Evolutionary conservation across 2,329 filamentous ascomycete species (phyloP).

Genomic region (Epichloe gansuensis): DNA sequence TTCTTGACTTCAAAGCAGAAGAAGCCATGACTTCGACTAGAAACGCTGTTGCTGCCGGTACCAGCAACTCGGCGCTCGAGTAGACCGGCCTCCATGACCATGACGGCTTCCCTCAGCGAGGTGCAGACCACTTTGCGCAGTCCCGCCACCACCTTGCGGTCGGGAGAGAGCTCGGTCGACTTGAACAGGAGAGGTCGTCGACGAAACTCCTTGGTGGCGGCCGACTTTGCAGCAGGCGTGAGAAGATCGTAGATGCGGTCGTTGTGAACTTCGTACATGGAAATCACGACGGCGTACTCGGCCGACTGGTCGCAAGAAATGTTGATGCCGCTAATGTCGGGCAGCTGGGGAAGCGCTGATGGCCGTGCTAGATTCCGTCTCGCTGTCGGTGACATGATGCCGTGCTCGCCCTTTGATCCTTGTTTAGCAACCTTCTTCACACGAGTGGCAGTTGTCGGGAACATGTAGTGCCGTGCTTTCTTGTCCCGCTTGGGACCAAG

Average conservation of each 20-base stretch:
- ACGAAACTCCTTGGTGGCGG: conserved; percentile 53
- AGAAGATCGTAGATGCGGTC: conserved; percentile 93
- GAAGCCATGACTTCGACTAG: conserved; percentile 88
- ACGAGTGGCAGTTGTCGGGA: conserved; percentile 31
- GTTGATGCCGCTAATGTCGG: conserved; percentile 58
- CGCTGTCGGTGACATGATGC: conserved; percentile 32
- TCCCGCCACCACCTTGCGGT: conserved; percentile 89
- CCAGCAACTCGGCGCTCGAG: conserved; percentile 78
- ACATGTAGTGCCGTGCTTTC: conserved; percentile 23
- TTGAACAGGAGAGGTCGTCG: conserved; percentile 87
- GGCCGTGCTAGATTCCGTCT: conserved; percentile 54
- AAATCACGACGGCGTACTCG: conserved; percentile 80
- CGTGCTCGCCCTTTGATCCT: conserved; percentile 37
- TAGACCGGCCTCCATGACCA: conserved; percentile 80
- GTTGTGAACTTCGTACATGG: conserved; percentile 99
- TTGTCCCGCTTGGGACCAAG: conserved; percentile 22
- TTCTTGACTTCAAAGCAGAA: conserved; percentile 94
- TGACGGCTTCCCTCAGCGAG: conserved; percentile 68
- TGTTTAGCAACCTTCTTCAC: conserved; percentile 36
- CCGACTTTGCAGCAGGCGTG: conserved; percentile 46
- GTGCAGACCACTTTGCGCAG: conserved; percentile 81
- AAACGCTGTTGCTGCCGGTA: conserved; percentile 85
- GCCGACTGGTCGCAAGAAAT: conserved; percentile 47
- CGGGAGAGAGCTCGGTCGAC: conserved; percentile 71
- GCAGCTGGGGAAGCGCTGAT: conserved; percentile 57